Evolutionary conservation across 768 basidiomycete genomes (phyloP), one percentile per base, ranked within the genome.

Genomic region (Daedalea quercina): DNA sequence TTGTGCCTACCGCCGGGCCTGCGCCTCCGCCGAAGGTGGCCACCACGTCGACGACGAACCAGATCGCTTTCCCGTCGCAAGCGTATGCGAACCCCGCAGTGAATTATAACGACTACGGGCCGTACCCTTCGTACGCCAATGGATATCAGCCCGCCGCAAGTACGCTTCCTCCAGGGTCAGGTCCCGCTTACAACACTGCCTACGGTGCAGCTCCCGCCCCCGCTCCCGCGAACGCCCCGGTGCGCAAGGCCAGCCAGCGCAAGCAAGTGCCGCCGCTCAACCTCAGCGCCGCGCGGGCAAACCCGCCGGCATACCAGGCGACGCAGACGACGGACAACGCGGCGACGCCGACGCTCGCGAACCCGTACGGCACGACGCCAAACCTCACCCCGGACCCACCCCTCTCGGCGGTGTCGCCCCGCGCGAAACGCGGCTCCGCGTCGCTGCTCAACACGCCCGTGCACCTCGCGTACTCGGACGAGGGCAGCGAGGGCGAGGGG

Each of bases 361-460:
- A 19, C 37, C 37, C 37, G 17, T 19, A 40, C 37, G 37, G 37
- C 15, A 40, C 19, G 19, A 40, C 37, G 19, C 19, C 37, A 15
- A 40, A 40, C 37, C 7, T 15, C 4, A 15, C 45, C 43, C 15
- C 22, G n/a, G 45, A 25, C 9, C 45, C 28, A 25, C 44, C 25
- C 19, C 44, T 44, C 23, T 26, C 44, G 3, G 25, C 45, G 24
- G 45, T 40, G 37, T 40, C 37, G 45, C 22, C 49, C 42, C 19
- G 22, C 34, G 13, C 42, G 33, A 57, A 53, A n/a, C 51, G 53
- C 11, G 37, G 37, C 19, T 40, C 37, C 8, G 53, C 56, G 53
- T 61, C 62, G 35, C 35, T 63, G 52, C 50, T 60, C 42, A 57
- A 59, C 56, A 44, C 59, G 35, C 59, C 60, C 12, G 51, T 31